A percentile compares a stretch with the other conserved stretches of the same genome.
phyloP scores from a whole-genome alignment of 306 rosid genomes.

The Prunus campanulata region DNA sequence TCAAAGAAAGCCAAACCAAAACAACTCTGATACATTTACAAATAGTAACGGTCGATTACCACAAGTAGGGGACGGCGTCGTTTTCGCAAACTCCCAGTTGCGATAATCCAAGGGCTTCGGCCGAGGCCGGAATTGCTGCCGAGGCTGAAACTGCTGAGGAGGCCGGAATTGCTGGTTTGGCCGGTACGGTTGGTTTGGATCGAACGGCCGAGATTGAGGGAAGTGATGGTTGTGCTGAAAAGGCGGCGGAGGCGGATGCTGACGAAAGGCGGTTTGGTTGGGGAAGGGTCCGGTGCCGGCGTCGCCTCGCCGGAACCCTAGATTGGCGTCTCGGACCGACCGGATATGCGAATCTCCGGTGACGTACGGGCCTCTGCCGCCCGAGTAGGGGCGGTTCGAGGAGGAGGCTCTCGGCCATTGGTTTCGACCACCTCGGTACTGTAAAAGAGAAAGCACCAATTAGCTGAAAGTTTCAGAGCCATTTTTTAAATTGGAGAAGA shows the following conservation, averaged over 20 bases:
- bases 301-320: slow-evolving; percentile 50
- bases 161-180: slow-evolving; percentile 25
- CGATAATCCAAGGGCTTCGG: slow-evolving; percentile 54
- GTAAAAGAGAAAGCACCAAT: slow-evolving; percentile 3
- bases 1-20: slow-evolving; percentile 14
- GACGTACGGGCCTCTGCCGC: slow-evolving; percentile 41
- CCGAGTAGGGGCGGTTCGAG: slow-evolving; percentile 37
- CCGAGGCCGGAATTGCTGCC: slow-evolving; percentile 24
- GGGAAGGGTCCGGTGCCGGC: slow-evolving; percentile 22
- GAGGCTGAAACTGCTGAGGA: slow-evolving; percentile 10
- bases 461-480: neutral
- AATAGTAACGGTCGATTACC: slow-evolving; percentile 35
- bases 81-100: slow-evolving; percentile 66
- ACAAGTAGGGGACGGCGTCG: slow-evolving; percentile 38
- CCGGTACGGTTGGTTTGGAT: slow-evolving; percentile 21
- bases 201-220: slow-evolving; percentile 23
- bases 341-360: slow-evolving; percentile 55
- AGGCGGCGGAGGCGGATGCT: slow-evolving; percentile 27
- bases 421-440: slow-evolving; percentile 59
- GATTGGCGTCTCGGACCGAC: slow-evolving; percentile 59
- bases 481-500: neutral
- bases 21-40: neutral
- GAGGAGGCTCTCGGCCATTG: slow-evolving; percentile 42
- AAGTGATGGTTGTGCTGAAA: slow-evolving; percentile 14
- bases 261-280: slow-evolving; percentile 27